Evolutionary conservation across 176 grass and related monocot genomes (phyloP).

Genomic region (Lolium multiflorum): DNA sequence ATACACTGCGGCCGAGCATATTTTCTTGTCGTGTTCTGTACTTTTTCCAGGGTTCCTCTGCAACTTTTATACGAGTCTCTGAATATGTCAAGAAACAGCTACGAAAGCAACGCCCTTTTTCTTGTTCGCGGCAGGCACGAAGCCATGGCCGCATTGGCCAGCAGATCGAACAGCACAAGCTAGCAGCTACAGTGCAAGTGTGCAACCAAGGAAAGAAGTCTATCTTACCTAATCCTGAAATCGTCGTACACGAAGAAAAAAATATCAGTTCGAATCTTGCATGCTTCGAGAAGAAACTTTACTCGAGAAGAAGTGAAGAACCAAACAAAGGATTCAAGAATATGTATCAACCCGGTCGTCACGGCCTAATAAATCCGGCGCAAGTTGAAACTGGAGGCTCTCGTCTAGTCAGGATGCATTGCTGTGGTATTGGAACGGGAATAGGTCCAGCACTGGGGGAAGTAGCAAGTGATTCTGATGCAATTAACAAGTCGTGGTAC

Average conservation of each 20-base stretch:
- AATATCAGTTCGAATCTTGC: not conserved
- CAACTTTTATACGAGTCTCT: not conserved
- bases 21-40: not conserved
- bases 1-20: not conserved
- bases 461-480: constrained; percentile 34
- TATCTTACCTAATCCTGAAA: not conserved
- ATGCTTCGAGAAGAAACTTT: constrained; percentile 2
- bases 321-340: not conserved
- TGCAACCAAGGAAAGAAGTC: not conserved
- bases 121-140: constrained; percentile 44
- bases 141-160: constrained; percentile 34
- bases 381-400: not conserved
- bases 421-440: constrained; percentile 9
- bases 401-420: constrained; percentile 38
- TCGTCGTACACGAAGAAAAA: not conserved
- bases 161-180: not conserved
- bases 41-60: not conserved
- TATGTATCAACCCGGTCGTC: not conserved
- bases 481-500: constrained; percentile 26
- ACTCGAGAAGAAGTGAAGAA: not conserved
- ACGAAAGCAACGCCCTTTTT: constrained; percentile 23
- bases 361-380: constrained; percentile 14
- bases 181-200: not conserved
- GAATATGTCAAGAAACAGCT: constrained; percentile 22
- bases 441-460: constrained; percentile 10